Base-by-base conservation (phyloP, 2,329 filamentous ascomycete genomes). In the Pleoardoris graminearum region DNA sequence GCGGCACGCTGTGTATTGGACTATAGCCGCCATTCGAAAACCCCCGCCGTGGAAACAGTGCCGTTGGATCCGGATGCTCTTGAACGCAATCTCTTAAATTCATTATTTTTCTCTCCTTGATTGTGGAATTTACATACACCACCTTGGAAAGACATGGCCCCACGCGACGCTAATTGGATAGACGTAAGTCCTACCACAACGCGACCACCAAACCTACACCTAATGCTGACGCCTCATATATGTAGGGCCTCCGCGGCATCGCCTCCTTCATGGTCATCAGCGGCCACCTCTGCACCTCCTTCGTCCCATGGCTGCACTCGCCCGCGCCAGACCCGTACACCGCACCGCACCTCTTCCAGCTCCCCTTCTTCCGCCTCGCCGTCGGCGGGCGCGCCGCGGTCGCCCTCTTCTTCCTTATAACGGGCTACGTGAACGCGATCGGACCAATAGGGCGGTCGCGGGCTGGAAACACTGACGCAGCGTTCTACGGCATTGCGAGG, bases 381-480 rank as follows among this genome's bases (percentile, higher is more conserved):
- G 76, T 81, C 44, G 83, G 85, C 62, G 84, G 71, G 41, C 69
- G 70, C 53, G 65, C 62, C 53, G 70, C 70, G 32, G 71, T 74
- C 14, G 70, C 70, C 10, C 61, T 74, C 39, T 74, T 74, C 62
- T 72, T 74, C 65, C 68, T 74, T 55, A 70, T 91, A 46, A 90
- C 88, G 1, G 84, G 84, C 51, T 86, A 85, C 61, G 84, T 86
- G 46, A 86, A 85, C 70, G 80, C 82, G 3, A 76, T 86, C 47
- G 85, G 85, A 62, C 82, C 84, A 14, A 78, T 86, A 53, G 77
- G 79, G 48, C 78, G 82, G 46, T 80, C 76, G 62, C 78, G 81
- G 48, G 73, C 80, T 27, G 83, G 82, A 46, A 78, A 82, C 59
- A 77, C 78, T 50, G 77, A 82, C 36, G 76, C 75, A 1, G 82